Evolutionary conservation across 1,139 yeast species (phyloP), one percentile per base, ranked within the genome.

Genomic region (Candida sp.): DNA sequence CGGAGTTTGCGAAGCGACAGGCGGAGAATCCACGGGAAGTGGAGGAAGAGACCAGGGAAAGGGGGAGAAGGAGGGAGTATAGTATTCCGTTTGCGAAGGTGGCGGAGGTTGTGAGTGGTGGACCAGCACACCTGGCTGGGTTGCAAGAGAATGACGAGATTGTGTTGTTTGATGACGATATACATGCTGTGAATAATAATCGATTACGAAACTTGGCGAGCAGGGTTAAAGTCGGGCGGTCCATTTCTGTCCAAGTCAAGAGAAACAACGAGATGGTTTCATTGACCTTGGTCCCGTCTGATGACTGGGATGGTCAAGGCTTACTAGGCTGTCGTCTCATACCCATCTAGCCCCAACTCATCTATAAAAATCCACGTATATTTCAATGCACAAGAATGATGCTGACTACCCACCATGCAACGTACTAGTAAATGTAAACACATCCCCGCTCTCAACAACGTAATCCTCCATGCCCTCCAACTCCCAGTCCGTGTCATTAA

Each of bases 401-500:
- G n/a, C n/a, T n/a, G n/a, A n/a, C n/a, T 71, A 93, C 47, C 99
- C 99, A 11, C 99, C 99, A 62, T 94, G 99, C 54, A 94, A 76
- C 3, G 99, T 94, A 47, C 97, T 89, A 4, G 98, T 94, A 63
- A 94, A 93, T 3, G 96, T 84, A 42, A 94, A 80, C 30, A 84
- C 79, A 68, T 94, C 99, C 12, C 90, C 88, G 44, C 81, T 73
- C 63, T 90, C 90, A 23, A 94, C 68, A 17, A 79, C 83, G 61
- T 92, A 92, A 8, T 83, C 88, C 61, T 90, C 94, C 69, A 86
- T 92, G 8, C 93, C 98, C 65, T 92, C 96, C 31, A 94, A 72
- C 63, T 94, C 99, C 99, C 99, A 94, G 70, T 94, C 99, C 0
- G 97, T 86, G 63, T 94, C 99, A 63, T 94, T 94, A 57, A 94